phyloP scores from a whole-genome alignment of 768 basidiomycete genomes.

The Hortiboletus flavorubellus region DNA sequence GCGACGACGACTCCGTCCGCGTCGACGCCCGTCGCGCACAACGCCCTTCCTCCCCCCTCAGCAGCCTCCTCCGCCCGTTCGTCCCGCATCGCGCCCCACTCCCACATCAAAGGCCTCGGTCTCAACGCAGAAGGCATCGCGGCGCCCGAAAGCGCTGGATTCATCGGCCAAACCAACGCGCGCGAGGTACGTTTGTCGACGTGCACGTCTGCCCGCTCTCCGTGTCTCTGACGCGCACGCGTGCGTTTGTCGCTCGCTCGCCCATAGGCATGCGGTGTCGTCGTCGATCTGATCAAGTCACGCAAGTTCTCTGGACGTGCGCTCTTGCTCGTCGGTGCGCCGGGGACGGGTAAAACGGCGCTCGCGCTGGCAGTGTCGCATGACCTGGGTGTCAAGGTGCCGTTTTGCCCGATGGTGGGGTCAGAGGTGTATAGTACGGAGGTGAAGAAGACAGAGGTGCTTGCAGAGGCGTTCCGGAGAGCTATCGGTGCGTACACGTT shows the following conservation, averaged over 20 bases:
- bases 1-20: slow-evolving; percentile 44
- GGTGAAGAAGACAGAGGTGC: slow-evolving; percentile 98
- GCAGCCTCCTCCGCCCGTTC: slow-evolving; percentile 59
- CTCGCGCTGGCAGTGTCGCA: slow-evolving; percentile 94
- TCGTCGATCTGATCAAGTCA: slow-evolving; percentile 85
- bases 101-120: slow-evolving; percentile 96
- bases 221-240: neutral
- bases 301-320: slow-evolving; percentile 94
- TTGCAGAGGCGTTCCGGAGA: slow-evolving; percentile 90
- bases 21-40: slow-evolving; percentile 62
- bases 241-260: neutral
- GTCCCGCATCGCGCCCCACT: slow-evolving; percentile 85
- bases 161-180: slow-evolving; percentile 86
- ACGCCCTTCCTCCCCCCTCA: slow-evolving; percentile 68
- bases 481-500: slow-evolving; percentile 75
- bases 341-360: slow-evolving; percentile 98
- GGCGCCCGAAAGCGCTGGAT: slow-evolving; percentile 69
- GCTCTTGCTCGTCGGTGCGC: slow-evolving; percentile 88
- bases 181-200: slow-evolving; percentile 62
- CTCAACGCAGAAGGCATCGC: slow-evolving; percentile 82
- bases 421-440: slow-evolving; percentile 95
- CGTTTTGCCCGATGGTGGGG: slow-evolving; percentile 99
- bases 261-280: slow-evolving; percentile 81
- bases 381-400: slow-evolving; percentile 91
- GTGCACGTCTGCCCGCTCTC: too few species aligned